Conservation (phyloP, 23 red algal genomes). For the Rhodosorus marinus region DNA sequence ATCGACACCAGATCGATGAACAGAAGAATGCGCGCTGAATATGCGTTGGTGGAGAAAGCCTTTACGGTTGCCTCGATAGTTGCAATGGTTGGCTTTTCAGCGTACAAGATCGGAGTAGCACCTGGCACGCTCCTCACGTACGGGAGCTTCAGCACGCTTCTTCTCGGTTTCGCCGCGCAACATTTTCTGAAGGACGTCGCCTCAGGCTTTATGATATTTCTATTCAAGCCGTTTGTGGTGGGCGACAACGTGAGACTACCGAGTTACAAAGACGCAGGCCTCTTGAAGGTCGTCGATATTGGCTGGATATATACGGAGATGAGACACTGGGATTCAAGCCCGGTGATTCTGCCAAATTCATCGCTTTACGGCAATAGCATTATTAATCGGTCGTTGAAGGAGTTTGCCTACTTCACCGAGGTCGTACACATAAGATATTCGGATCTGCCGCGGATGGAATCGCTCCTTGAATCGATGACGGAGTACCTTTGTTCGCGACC, state of each 20-base stretch:
- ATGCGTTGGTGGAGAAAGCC: not conserved
- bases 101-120: not conserved
- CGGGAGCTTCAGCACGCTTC: not conserved
- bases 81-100: not conserved
- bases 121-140: not conserved
- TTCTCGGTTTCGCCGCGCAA: not conserved
- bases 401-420: not conserved
- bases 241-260: not conserved
- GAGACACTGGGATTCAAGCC: not conserved
- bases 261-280: not conserved
- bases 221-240: not conserved
- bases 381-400: not conserved
- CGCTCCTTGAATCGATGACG: not conserved
- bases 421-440: not conserved
- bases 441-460: not conserved
- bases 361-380: not conserved
- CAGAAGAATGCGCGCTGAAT: not conserved
- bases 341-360: not conserved
- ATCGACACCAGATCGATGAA: too few relatives aligned
- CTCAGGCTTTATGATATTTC: not conserved
- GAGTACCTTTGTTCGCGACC: not conserved
- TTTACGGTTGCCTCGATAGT: not conserved
- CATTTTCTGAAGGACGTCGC: not conserved
- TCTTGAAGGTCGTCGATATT: not conserved
- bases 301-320: not conserved